Evolutionary conservation across 2,329 filamentous ascomycete species (phyloP).

Genomic region (Xylariaceae sp.): DNA sequence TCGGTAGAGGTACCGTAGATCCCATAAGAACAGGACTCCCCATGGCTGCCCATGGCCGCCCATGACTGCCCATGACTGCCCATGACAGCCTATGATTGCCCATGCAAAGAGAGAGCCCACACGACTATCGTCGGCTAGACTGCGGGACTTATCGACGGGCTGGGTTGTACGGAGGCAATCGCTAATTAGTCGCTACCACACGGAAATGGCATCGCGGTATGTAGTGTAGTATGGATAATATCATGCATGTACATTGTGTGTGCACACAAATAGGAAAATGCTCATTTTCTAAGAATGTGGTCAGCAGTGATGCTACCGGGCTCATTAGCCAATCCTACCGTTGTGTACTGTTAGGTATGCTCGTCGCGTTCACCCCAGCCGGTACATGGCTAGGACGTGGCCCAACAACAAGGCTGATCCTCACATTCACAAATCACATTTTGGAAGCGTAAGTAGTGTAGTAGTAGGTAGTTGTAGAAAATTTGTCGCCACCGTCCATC

Average conservation of each 20-base stretch:
- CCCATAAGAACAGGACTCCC: constrained; percentile 9
- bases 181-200: background rate
- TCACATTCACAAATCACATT: too few relatives aligned
- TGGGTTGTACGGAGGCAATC: background rate
- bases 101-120: constrained; percentile 26
- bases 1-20: constrained; percentile 2
- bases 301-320: constrained; percentile 6
- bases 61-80: too few relatives aligned
- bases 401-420: too few relatives aligned
- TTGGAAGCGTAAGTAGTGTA: too few relatives aligned
- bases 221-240: background rate
- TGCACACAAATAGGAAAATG: background rate
- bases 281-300: background rate
- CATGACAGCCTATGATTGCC: constrained; percentile 1
- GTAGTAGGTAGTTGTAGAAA: background rate
- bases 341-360: background rate
- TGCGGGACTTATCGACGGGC: background rate
- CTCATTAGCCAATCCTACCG: constrained; percentile 14
- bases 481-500: background rate
- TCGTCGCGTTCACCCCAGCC: constrained; percentile 6
- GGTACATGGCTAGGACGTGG: too few relatives aligned
- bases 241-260: background rate
- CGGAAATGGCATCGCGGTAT: constrained; percentile 3
- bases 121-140: background rate
- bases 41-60: too few relatives aligned